These are phyloP conservation scores for Mallotus repandus DNA, from an alignment of 441 rosid genomes.

Conservation along the genomic window DNA sequence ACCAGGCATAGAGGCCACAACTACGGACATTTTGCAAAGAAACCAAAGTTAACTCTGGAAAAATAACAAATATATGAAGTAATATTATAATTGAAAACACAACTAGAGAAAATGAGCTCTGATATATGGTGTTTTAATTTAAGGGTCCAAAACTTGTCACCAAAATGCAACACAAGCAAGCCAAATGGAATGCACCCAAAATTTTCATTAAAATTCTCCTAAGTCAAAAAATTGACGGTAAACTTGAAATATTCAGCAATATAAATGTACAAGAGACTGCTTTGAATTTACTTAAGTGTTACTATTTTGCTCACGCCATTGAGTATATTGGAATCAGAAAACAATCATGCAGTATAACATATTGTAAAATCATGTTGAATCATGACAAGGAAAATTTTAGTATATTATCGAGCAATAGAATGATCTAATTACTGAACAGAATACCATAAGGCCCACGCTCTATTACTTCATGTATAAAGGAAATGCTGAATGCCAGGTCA, in stretches of 20 bases:
- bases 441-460: background rate
- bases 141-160: no score
- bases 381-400: background rate
- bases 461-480: background rate
- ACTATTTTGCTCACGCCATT: background rate
- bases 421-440: background rate
- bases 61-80: background rate
- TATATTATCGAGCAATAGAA: background rate
- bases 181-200: no score
- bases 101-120: background rate
- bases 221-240: background rate
- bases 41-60: slow-evolving; percentile 9
- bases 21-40: slow-evolving; percentile 35
- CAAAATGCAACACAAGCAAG: no score
- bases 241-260: background rate
- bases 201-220: background rate
- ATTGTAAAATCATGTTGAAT: no score
- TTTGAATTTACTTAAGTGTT: background rate
- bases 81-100: background rate
- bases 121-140: no score
- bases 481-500: background rate
- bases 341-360: background rate
- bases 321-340: background rate
- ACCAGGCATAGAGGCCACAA: slow-evolving; percentile 64
- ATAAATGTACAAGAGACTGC: background rate